phyloP scores from a whole-genome alignment of 2,329 filamentous ascomycete genomes.

The Capronia americana region DNA sequence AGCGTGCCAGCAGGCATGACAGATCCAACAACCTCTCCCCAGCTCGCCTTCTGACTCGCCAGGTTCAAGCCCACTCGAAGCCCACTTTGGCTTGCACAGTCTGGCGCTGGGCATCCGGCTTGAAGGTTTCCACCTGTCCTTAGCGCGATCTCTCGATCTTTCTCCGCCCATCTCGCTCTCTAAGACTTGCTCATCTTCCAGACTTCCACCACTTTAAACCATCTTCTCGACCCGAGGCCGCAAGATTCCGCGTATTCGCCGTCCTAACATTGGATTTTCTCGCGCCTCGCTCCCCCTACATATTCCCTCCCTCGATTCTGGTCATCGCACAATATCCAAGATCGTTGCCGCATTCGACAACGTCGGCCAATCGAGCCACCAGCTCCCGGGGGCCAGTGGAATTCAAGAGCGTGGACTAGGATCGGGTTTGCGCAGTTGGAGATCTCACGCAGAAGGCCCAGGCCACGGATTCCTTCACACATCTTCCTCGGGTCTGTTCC shows the following conservation, averaged over 20 bases:
- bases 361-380: not conserved
- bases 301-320: not conserved
- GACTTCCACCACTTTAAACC: conserved; percentile 32
- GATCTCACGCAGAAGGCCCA: not conserved
- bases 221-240: conserved; percentile 33
- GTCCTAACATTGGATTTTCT: conserved; percentile 3
- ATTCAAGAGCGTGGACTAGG: not conserved
- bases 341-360: not conserved
- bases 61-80: conserved; percentile 7
- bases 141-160: conserved; percentile 41
- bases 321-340: not conserved
- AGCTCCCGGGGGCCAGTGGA: not conserved
- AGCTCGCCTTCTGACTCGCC: conserved; percentile 17
- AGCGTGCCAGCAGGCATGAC: conserved; percentile 5
- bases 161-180: conserved; percentile 41
- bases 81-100: conserved; percentile 14
- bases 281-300: not conserved
- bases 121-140: conserved; percentile 20
- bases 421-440: conserved; percentile 9
- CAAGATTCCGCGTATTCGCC: conserved; percentile 16
- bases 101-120: conserved; percentile 21
- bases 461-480: not conserved
- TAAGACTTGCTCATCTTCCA: conserved; percentile 39
- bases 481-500: not conserved
- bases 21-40: conserved; percentile 5